These are phyloP conservation scores for Imleria badia DNA, from an alignment of 768 basidiomycete species.

Conservation along the genomic window DNA sequence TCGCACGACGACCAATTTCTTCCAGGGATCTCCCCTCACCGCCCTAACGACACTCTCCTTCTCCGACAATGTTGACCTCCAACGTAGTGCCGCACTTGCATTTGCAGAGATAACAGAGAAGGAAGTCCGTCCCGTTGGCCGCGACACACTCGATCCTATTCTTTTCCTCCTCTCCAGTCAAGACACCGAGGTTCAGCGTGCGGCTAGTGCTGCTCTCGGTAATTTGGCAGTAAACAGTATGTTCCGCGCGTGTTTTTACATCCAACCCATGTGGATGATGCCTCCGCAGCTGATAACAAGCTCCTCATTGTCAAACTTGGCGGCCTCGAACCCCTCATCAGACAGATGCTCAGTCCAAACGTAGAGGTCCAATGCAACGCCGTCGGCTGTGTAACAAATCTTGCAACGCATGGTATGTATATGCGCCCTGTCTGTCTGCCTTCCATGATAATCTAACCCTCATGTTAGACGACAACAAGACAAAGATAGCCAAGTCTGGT, in stretches of 20 bases:
- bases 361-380: slow-evolving; percentile 99
- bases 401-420: slow-evolving; percentile 90
- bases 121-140: slow-evolving; percentile 93
- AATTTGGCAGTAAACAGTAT: slow-evolving; percentile 97
- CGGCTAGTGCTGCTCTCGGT: slow-evolving; percentile 94
- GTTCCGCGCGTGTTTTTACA: slow-evolving; percentile 35
- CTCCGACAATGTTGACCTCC: slow-evolving; percentile 98
- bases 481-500: slow-evolving; percentile 98
- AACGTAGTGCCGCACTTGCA: slow-evolving; percentile 95
- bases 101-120: slow-evolving; percentile 99
- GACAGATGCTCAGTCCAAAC: slow-evolving; percentile 98
- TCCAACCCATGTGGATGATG: slow-evolving; percentile 9
- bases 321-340: slow-evolving; percentile 94
- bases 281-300: slow-evolving; percentile 88
- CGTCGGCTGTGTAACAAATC: slow-evolving; percentile 97
- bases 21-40: slow-evolving; percentile 86
- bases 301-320: slow-evolving; percentile 97
- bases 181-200: slow-evolving; percentile 98
- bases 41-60: slow-evolving; percentile 97
- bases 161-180: slow-evolving; percentile 96
- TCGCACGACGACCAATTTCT: slow-evolving; percentile 98
- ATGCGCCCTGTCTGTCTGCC: background rate
- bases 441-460: slow-evolving; percentile 4
- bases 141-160: slow-evolving; percentile 97
- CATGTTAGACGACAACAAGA: slow-evolving; percentile 93